Base-by-base conservation (phyloP, 208 protist species). In the Leptomonas seymouri region DNA sequence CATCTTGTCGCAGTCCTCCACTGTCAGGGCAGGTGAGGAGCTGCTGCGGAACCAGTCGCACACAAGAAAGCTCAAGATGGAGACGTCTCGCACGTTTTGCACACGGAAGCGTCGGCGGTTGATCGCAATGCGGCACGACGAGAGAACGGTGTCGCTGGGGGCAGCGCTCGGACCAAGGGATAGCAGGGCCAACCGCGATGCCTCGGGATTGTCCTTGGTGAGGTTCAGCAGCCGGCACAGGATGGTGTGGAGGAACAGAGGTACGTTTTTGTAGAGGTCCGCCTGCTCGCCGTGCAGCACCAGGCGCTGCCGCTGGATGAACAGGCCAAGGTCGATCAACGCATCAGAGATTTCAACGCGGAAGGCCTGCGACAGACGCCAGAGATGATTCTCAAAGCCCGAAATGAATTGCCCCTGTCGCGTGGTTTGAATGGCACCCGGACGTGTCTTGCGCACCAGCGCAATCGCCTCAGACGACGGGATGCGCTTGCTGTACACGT, bases 351-450 rank as follows among this genome's bases (percentile, higher is more conserved):
- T 85, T 42, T 90, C 83, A 9, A 93, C 79, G 1, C 87, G 84
- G 72, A 96, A 93, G 8, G 86, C 85, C 67, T 90, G 87, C 36
- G 84, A 80, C 2, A 96, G 87, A 36, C 86, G 78, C 85, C 88
- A 91, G 66, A 95, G 73, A 57, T 96, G 91, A 41, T 85, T 75
- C 65, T 96, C 91, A 80, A 97, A 97, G 78, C 87, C 84, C n/a
- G 55, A 53, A 28, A 95, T 86, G 70, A 96, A 97, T 65, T 92
- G 74, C 14, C 74, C 85, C 74, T 97, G 94, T 46, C 78, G 81
- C 55, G 64, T 70, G 18, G 94, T 96, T 69, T 97, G 94, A 57
- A 97, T 91, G n/a, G 87, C 86, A 20, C 86, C 85, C 20, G 88
- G 90, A 20, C 91, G 82, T 28, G 61, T 71, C 53, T 84, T 65